Evolutionary conservation across 148 eudicot species (phyloP).

Genomic region (Rhododendron simsii): DNA sequence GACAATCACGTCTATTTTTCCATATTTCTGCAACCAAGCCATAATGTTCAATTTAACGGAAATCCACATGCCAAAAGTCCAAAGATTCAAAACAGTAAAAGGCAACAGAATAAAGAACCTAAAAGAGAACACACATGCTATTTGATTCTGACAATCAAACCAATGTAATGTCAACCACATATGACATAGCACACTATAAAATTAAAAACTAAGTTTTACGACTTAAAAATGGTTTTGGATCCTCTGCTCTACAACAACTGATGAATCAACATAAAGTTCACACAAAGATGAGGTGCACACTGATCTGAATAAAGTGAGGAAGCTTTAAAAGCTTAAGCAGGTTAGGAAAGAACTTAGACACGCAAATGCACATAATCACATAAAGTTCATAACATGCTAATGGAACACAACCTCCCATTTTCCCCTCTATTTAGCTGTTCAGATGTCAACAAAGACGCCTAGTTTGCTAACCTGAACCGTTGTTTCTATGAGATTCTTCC

Average conservation of each 20-base stretch:
- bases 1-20: slow-evolving; percentile 83
- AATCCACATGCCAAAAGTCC: neutral
- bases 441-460: neutral
- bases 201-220: neutral
- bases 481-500: slow-evolving; percentile 66
- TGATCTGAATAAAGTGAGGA: neutral
- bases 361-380: neutral
- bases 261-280: neutral
- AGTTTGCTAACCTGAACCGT: slow-evolving; percentile 50
- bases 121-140: neutral
- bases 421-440: neutral
- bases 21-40: slow-evolving; percentile 65
- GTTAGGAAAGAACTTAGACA: neutral
- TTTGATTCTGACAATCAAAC: neutral
- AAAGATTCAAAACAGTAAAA: neutral
- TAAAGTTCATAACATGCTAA: neutral
- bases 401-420: neutral
- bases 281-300: neutral
- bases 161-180: neutral
- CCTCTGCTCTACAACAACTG: neutral
- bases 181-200: too few species aligned
- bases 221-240: neutral
- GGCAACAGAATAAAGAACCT: neutral
- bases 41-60: neutral
- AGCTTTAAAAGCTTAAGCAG: neutral